phyloP scores from a whole-genome alignment of 179 eudicot species.

The Actinidia chinensis region DNA sequence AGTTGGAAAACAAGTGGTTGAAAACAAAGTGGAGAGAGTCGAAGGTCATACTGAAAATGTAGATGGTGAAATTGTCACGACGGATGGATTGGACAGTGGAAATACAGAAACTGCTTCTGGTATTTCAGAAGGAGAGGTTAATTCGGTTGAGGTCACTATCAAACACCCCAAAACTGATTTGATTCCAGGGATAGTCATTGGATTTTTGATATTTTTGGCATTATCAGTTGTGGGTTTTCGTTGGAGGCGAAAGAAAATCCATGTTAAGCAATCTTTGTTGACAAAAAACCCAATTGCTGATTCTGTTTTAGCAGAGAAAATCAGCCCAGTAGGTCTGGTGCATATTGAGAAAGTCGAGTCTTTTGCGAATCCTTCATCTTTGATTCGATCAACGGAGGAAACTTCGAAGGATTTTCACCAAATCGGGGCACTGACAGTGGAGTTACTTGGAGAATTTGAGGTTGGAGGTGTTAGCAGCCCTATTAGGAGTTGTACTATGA shows the following conservation, averaged over 20 bases:
- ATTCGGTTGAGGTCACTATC: not conserved
- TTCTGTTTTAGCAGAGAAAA: slow-evolving; percentile 8
- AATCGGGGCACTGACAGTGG: slow-evolving; percentile 31
- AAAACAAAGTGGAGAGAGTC: not conserved
- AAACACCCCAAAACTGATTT: not conserved
- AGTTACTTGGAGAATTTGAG: slow-evolving; percentile 44
- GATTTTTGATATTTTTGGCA: not conserved
- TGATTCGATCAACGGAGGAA: slow-evolving; percentile 14
- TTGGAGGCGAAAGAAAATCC: slow-evolving; percentile 7
- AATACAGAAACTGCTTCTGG: not conserved
- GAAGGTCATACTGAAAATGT: not conserved
- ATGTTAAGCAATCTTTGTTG: not conserved
- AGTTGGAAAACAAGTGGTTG: slow-evolving; percentile 12
- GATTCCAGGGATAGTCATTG: not conserved
- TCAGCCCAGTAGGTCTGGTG: slow-evolving; percentile 9
- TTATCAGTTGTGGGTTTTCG: not conserved
- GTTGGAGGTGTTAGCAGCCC: slow-evolving; percentile 33
- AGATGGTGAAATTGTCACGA: not conserved
- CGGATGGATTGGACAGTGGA: not conserved
- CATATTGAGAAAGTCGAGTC: slow-evolving; percentile 19
- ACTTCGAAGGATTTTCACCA: slow-evolving; percentile 11
- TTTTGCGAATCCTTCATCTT: slow-evolving; percentile 5
- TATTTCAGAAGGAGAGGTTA: slow-evolving; percentile 2
- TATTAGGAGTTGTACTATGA: slow-evolving; percentile 14
- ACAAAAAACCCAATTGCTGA: not conserved